Evolutionary conservation across 2,329 filamentous ascomycete species (phyloP).

Genomic region (Aureobasidium leucospermi): DNA sequence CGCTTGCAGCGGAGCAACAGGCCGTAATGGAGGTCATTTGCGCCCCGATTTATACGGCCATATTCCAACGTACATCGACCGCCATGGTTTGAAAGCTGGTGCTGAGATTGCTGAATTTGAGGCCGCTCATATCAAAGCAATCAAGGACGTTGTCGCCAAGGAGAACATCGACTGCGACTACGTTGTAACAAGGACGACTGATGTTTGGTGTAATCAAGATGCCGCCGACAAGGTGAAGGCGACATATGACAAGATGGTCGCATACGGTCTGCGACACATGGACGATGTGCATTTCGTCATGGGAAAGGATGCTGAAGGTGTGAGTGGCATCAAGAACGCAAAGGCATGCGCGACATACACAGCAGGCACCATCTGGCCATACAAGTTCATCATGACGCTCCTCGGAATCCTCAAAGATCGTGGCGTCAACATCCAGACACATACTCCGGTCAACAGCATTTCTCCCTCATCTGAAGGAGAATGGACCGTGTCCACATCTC

Average conservation of each 20-base stretch:
- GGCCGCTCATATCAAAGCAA: constrained; percentile 30
- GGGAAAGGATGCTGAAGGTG: constrained; percentile 15
- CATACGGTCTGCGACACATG: constrained; percentile 22
- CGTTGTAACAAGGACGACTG: constrained; percentile 31
- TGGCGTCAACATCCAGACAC: constrained; percentile 66
- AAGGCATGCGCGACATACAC: constrained; percentile 32
- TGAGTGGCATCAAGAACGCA: constrained; percentile 30
- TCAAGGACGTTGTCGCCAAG: constrained; percentile 33
- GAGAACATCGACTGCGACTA: constrained; percentile 40
- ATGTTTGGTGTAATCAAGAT: constrained; percentile 30
- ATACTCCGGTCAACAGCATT: constrained; percentile 48
- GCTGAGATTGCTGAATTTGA: constrained; percentile 25
- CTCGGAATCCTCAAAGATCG: constrained; percentile 48
- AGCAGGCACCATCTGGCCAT: constrained; percentile 66
- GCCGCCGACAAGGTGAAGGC: constrained; percentile 27
- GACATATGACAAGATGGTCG: constrained; percentile 25
- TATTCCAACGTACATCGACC: constrained; percentile 21
- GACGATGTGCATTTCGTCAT: constrained; percentile 21
- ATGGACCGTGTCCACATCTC: constrained; percentile 17
- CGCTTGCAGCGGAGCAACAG: constrained; percentile 71
- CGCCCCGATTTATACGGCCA: constrained; percentile 36
- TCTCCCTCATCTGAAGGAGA: constrained; percentile 16
- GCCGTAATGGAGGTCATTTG: constrained; percentile 47
- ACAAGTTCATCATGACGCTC: constrained; percentile 67
- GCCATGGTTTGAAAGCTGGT: constrained; percentile 30